Conservation (phyloP, 306 rosid species). For the Fagus sylvatica region DNA sequence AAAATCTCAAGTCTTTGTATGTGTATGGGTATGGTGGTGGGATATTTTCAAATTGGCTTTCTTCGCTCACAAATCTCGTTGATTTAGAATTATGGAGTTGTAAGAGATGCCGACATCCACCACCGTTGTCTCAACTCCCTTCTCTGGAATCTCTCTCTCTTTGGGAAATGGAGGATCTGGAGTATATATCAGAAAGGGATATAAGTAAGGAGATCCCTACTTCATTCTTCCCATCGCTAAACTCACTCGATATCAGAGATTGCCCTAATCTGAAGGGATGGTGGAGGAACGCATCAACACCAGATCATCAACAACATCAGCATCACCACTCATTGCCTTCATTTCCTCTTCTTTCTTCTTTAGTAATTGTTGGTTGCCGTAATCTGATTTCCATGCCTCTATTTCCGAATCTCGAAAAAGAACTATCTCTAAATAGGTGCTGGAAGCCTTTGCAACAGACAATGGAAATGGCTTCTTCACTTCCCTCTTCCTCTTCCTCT, state of each 20-base stretch:
- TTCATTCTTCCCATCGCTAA: slow-evolving; percentile 3
- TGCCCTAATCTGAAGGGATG: slow-evolving; percentile 26
- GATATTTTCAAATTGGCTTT: slow-evolving; percentile 2
- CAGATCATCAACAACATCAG: not conserved
- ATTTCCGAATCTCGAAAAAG: not conserved
- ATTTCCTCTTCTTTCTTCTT: slow-evolving; percentile 3
- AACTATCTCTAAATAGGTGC: not conserved
- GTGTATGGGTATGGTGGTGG: not conserved
- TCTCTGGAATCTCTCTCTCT: not conserved
- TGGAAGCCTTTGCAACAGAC: slow-evolving; percentile 1
- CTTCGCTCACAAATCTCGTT: not conserved
- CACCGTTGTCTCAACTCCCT: not conserved
- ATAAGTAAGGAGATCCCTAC: not conserved
- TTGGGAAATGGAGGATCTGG: accelerated
- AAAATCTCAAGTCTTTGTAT: not conserved
- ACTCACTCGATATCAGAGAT: accelerated
- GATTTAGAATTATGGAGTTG: not conserved
- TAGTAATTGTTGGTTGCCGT: not conserved
- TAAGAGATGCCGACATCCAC: not conserved
- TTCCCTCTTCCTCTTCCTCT: not conserved
- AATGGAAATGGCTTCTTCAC: too few relatives aligned
- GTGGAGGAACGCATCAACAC: not conserved
- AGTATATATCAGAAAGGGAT: not conserved
- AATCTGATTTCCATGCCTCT: not conserved
- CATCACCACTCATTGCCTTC: not conserved